phyloP scores from a whole-genome alignment of 306 rosid genomes.

The Alnus glutinosa region DNA sequence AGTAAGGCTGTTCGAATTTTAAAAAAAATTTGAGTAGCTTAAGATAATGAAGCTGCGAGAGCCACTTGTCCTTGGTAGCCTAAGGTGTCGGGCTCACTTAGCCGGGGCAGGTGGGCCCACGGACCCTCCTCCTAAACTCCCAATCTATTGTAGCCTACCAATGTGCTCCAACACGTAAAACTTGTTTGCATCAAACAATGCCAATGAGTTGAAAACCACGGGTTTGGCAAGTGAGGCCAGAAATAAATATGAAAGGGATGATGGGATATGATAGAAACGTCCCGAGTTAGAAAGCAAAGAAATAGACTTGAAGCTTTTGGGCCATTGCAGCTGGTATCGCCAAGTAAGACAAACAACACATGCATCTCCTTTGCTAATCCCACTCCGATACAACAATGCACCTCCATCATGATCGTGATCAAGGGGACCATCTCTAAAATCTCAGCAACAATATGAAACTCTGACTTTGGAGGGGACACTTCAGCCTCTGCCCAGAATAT shows the following conservation, averaged over 20 bases:
- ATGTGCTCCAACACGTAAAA: not conserved
- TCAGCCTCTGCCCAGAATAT: not conserved
- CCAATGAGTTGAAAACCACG: not conserved
- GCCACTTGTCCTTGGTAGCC: no score
- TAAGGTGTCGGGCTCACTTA: no score
- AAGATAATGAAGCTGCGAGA: no score
- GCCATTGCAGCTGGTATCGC: not conserved
- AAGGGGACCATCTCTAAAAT: conserved; percentile 39
- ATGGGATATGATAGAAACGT: not conserved
- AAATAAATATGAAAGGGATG: conserved; percentile 16
- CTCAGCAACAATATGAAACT: not conserved
- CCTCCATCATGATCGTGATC: not conserved
- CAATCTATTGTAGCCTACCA: no score
- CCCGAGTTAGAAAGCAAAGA: not conserved
- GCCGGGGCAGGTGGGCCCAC: not conserved
- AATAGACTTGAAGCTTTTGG: not conserved
- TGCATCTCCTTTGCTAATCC: conserved; percentile 18
- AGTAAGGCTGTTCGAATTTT: no score
- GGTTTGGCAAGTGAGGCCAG: not conserved
- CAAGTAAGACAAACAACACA: conserved; percentile 21
- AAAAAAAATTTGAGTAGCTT: not conserved
- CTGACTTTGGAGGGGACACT: not conserved
- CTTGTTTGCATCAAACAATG: not conserved
- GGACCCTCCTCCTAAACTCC: no score
- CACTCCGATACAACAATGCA: conserved; percentile 1